Evolutionary conservation across 2,329 filamentous ascomycete species (phyloP).

Genomic region (Epichloe scottii): DNA sequence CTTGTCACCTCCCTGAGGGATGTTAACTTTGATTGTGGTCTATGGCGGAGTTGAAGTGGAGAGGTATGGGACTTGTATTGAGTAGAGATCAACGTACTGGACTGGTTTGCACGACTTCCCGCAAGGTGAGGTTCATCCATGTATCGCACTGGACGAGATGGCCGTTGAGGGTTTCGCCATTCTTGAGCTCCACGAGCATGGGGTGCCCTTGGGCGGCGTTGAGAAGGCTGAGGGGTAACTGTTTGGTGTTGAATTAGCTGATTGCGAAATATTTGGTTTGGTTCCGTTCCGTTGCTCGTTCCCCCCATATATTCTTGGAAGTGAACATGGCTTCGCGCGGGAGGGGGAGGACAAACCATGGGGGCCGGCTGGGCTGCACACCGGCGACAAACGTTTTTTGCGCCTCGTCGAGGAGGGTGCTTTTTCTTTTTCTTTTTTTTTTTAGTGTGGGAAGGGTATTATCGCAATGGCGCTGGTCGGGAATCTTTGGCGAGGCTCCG

Average conservation of each 20-base stretch:
- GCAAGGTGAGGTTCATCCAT: conserved; percentile 98
- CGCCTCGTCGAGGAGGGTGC: not conserved
- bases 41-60: too few species aligned
- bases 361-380: not conserved
- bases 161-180: conserved; percentile 93
- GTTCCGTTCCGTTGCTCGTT: not conserved
- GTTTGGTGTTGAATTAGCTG: not conserved
- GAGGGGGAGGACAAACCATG: not conserved
- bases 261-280: not conserved
- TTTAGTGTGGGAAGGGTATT: not conserved
- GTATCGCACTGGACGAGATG: conserved; percentile 95
- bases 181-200: conserved; percentile 96
- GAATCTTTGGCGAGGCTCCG: not conserved
- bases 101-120: conserved; percentile 94
- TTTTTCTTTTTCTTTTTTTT: too few species aligned
- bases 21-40: not conserved
- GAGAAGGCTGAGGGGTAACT: conserved; percentile 69
- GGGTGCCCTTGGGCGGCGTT: conserved; percentile 95
- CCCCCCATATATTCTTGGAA: too few species aligned
- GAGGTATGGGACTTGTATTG: not conserved
- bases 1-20: conserved; percentile 67
- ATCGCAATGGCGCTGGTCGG: not conserved
- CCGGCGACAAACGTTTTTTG: not conserved
- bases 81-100: conserved; percentile 38
- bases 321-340: too few species aligned